Conservation (phyloP, 108 stramenopile species). For the Fistulifera solaris region DNA sequence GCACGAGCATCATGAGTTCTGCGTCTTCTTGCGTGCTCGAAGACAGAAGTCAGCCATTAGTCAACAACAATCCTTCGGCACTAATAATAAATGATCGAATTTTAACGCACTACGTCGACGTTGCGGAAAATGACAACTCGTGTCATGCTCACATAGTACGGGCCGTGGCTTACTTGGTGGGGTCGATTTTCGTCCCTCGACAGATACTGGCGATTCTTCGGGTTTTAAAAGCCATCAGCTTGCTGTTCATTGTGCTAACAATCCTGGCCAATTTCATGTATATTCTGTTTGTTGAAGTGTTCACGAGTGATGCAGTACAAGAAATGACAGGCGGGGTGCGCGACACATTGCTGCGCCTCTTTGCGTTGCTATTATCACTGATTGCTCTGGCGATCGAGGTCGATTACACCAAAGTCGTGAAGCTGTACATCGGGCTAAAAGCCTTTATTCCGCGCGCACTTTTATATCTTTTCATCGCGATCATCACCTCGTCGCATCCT, state of each 20-base stretch:
- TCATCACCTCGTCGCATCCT: slow-evolving; percentile 49
- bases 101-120: slow-evolving; percentile 23
- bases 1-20: no score
- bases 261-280: slow-evolving; percentile 52
- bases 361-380: slow-evolving; percentile 34
- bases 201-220: slow-evolving; percentile 55
- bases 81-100: slow-evolving; percentile 31
- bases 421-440: slow-evolving; percentile 54
- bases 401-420: slow-evolving; percentile 28
- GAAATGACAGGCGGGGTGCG: slow-evolving; percentile 45
- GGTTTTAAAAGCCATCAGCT: slow-evolving; percentile 57
- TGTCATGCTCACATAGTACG: slow-evolving; percentile 18
- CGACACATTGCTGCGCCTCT: slow-evolving; percentile 57
- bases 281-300: slow-evolving; percentile 53
- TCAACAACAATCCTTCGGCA: neutral
- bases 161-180: slow-evolving; percentile 20
- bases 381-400: slow-evolving; percentile 60
- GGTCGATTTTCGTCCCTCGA: slow-evolving; percentile 39
- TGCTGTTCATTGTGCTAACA: slow-evolving; percentile 51
- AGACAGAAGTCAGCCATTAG: no score
- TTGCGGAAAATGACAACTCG: slow-evolving; percentile 16
- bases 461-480: slow-evolving; percentile 55
- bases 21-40: no score
- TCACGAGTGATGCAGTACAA: slow-evolving; percentile 19
- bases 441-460: slow-evolving; percentile 48